Conservation (phyloP, 2,329 filamentous ascomycete genomes). For the Ascochyta clinopodiicola region DNA sequence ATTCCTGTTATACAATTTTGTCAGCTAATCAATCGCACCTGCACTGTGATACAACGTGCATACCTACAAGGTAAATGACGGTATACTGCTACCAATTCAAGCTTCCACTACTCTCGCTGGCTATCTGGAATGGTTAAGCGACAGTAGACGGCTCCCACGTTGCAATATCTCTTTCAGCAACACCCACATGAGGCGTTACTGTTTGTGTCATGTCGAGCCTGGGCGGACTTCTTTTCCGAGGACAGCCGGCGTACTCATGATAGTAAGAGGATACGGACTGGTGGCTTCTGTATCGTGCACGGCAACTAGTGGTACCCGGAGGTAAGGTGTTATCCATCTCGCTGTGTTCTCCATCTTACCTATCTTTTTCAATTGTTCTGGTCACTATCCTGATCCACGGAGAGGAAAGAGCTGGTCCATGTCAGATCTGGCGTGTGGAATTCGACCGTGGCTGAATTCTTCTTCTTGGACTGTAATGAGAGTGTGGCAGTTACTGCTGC, state of each 20-base stretch:
- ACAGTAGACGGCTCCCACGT: too few relatives aligned
- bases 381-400: conserved; percentile 47
- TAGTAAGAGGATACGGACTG: conserved; percentile 34
- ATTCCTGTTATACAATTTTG: too few relatives aligned
- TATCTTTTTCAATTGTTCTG: conserved; percentile 66
- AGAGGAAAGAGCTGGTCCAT: background rate
- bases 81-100: too few relatives aligned
- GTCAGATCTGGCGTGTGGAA: conserved; percentile 68
- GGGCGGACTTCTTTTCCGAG: conserved; percentile 53
- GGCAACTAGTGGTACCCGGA: conserved; percentile 41
- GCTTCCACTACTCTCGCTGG: too few relatives aligned
- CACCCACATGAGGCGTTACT: conserved; percentile 47
- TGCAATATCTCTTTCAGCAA: conserved; percentile 61
- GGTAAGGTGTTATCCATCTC: conserved; percentile 57
- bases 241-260: conserved; percentile 50
- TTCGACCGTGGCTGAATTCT: conserved; percentile 68
- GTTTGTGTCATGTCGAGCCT: conserved; percentile 57
- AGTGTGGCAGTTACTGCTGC: conserved; percentile 68
- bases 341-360: conserved; percentile 66
- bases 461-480: conserved; percentile 67
- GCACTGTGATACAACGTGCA: too few relatives aligned
- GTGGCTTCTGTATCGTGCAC: conserved; percentile 41
- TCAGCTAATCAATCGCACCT: too few relatives aligned
- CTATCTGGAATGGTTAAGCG: too few relatives aligned
- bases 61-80: too few relatives aligned